Base-by-base conservation (phyloP, 495 filamentous ascomycete genomes). In the Aspergillus campestris region DNA sequence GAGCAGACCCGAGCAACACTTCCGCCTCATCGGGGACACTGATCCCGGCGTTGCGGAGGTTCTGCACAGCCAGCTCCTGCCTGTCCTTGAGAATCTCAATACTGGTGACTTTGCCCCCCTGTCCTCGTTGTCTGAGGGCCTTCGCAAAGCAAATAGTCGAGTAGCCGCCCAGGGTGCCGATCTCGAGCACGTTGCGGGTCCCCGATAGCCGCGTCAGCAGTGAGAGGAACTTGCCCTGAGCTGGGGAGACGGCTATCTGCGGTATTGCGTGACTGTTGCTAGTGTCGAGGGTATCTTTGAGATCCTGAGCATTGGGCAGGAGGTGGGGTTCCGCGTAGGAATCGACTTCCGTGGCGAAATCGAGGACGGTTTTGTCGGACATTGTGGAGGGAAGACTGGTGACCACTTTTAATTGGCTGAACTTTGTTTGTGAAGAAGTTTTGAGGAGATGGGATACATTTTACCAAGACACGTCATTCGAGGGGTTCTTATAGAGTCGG, bases 121-220 rank as follows among this genome's bases (percentile, higher is more conserved):
- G 58, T 24, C 18, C 18, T 24, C 18, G 18, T 24, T 24, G 18
- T 4, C 18, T 24, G 45, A 42, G 55, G n/a, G 52, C 57, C 28
- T 49, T 47, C 14, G 73, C 71, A 33, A 78, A 62, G 62, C 72
- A 77, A 55, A 79, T 77, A 31, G 64, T 59, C 5, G 65, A 69
- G 58, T 74, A 75, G 27, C 68, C 74, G 31, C 74, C 74, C 27
- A 79, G 53, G 0, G 74, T 75, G 27, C 74, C 75, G 34, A 79
- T 52, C 41, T 79, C 75, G 35, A 79, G 71, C 7, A 70, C 64
- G 29, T 60, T 55, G 18, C 64, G 62, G 36, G 66, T 69, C 31
- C 49, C 43, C 5, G 59, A 37, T 13, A 69, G 34, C 15, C 57
- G 56, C 44, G 61, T 63, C 8, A 61, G 54, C 12, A 75, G 48